Conservation (phyloP, 2,329 filamentous ascomycete genomes). For the Lecanicillium sp. region DNA sequence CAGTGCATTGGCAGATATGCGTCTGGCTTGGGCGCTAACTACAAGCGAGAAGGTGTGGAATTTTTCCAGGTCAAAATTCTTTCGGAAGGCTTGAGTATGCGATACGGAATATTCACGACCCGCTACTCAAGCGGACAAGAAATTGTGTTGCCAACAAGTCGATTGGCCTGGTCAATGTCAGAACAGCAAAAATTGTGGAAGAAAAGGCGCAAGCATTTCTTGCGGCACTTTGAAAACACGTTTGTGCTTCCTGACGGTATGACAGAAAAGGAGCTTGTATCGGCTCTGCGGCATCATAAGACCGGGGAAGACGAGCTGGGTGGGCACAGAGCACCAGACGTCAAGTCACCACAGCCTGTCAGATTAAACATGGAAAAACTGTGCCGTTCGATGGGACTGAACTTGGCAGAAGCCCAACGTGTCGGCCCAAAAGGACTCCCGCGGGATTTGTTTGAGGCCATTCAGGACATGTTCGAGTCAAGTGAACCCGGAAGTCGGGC, state of each 20-base stretch:
- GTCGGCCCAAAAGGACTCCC: conserved; percentile 23
- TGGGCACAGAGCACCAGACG: conserved; percentile 13
- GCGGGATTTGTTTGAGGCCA: conserved; percentile 20
- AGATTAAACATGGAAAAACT: conserved; percentile 22
- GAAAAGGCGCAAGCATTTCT: conserved; percentile 23
- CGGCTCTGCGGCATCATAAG: not conserved
- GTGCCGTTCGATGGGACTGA: conserved; percentile 16
- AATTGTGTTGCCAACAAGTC: conserved; percentile 24
- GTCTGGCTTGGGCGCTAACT: conserved; percentile 23
- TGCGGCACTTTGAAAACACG: conserved; percentile 24
- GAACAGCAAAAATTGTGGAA: conserved; percentile 24
- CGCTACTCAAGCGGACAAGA: conserved; percentile 20
- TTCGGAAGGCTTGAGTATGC: conserved; percentile 36
- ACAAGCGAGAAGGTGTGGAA: conserved; percentile 28
- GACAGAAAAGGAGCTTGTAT: conserved; percentile 21
- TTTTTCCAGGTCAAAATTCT: conserved; percentile 45
- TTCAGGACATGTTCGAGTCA: conserved; percentile 22
- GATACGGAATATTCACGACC: conserved; percentile 32
- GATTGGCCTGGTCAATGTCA: conserved; percentile 21
- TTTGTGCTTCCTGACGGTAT: conserved; percentile 35
- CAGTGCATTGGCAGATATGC: conserved; percentile 8
- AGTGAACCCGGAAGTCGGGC: conserved; percentile 22
- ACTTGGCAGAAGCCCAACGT: not conserved
- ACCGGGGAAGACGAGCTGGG: conserved; percentile 13
- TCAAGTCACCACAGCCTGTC: conserved; percentile 6